phyloP scores from a whole-genome alignment of 1,284 basidiomycete species.

The Leccinum cinnamomeum region DNA sequence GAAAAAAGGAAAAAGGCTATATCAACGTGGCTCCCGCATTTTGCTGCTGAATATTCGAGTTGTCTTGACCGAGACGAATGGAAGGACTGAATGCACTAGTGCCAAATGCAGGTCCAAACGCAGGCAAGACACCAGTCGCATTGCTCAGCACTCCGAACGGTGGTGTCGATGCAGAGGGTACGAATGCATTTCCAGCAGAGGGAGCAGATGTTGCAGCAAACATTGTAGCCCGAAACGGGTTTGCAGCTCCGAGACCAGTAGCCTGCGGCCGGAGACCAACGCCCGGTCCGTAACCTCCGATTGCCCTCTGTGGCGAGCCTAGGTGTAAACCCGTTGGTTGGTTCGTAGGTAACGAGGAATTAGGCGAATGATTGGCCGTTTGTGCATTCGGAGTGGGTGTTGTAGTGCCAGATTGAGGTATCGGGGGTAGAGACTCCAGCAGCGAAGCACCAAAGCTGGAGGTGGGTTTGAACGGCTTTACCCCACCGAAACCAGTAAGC shows the following conservation, averaged over 20 bases:
- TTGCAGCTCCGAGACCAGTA: conserved; percentile 64
- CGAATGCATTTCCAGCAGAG: conserved; percentile 9
- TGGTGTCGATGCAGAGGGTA: conserved; percentile 27
- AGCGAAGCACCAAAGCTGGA: conserved; percentile 85
- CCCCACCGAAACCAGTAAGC: conserved; percentile 75
- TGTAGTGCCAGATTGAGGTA: conserved; percentile 55
- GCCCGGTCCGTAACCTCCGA: conserved; percentile 45
- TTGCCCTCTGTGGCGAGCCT: conserved; percentile 33
- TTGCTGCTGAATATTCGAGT: conserved; percentile 35
- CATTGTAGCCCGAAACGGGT: conserved; percentile 77
- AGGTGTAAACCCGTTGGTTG: conserved; percentile 28
- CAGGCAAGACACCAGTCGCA: conserved; percentile 9
- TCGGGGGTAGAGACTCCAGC: conserved; percentile 75
- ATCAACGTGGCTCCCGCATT: conserved; percentile 40
- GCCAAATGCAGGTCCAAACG: conserved; percentile 18
- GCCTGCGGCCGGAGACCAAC: conserved; percentile 70
- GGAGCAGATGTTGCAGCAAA: conserved; percentile 28
- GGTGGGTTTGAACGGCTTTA: conserved; percentile 91
- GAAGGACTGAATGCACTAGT: conserved; percentile 16
- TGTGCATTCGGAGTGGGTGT: conserved; percentile 44
- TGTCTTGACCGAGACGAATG: conserved; percentile 19
- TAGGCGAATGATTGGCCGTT: conserved; percentile 12
- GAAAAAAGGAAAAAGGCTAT: conserved; percentile 20
- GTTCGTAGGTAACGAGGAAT: conserved; percentile 22
- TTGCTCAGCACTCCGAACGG: conserved; percentile 23